Percentiles rank a stretch among this genome's conserved stretches.
Conservation (phyloP, 495 filamentous ascomycete species). For the Neurospora sp. region DNA sequence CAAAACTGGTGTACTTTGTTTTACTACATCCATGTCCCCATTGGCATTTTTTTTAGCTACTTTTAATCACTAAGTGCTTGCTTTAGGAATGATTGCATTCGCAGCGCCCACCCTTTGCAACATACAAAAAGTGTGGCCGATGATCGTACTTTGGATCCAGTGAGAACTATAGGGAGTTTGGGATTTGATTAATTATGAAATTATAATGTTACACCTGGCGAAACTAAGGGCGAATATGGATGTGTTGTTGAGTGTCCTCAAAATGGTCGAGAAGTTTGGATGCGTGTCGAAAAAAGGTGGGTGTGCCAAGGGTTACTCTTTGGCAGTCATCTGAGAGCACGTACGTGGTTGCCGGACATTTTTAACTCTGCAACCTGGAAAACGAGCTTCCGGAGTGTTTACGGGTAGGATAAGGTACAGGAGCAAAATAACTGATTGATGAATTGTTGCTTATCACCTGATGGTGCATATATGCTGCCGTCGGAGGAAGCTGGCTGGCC, state of each 20-base stretch:
- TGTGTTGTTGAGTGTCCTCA: background rate
- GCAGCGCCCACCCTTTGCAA: background rate
- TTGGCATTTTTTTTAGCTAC: too few species aligned
- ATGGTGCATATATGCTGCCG: background rate
- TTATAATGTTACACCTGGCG: accelerated
- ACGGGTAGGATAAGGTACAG: background rate
- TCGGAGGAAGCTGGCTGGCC: background rate
- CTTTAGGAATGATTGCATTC: background rate
- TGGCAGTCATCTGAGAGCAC: background rate
- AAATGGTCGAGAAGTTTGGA: background rate
- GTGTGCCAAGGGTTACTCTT: background rate
- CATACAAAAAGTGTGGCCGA: background rate
- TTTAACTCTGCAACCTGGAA: background rate
- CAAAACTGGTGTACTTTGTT: background rate
- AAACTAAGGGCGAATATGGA: background rate
- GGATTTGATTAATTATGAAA: background rate
- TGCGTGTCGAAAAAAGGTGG: background rate
- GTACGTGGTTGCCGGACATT: background rate
- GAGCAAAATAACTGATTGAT: background rate
- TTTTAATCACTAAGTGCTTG: background rate
- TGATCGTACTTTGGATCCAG: background rate
- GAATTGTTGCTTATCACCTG: background rate
- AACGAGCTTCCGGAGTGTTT: background rate
- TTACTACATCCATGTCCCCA: too few species aligned
- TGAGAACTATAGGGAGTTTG: background rate